Evolutionary conservation across 2,329 filamentous ascomycete genomes (phyloP).

Genomic region (Dichotomopilus funicola): DNA sequence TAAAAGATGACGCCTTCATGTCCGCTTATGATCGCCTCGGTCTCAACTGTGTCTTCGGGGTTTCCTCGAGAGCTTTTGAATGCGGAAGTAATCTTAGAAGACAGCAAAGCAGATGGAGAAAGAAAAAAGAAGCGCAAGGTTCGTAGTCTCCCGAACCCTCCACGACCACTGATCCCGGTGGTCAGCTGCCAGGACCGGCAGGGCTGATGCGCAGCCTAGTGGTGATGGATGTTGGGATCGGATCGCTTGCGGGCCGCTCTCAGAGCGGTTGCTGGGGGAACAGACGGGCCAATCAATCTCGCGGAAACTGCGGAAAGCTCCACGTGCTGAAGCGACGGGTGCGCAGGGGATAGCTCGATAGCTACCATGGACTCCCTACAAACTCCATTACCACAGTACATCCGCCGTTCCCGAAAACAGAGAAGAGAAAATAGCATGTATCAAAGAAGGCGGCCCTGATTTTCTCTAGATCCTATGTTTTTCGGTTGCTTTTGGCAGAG

Average conservation of each 20-base stretch:
- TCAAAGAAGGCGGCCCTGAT: no score
- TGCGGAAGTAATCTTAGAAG: no score
- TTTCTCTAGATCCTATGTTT: no score
- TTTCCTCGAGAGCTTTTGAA: no score
- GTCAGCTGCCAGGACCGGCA: constrained; percentile 4
- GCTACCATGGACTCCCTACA: no score
- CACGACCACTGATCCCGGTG: not conserved
- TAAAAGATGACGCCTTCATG: constrained; percentile 21
- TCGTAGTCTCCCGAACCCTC: not conserved
- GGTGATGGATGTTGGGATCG: not conserved
- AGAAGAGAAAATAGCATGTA: no score
- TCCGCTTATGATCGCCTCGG: not conserved
- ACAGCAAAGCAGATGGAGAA: no score
- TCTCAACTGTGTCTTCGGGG: no score
- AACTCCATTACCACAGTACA: no score
- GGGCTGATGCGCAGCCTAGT: not conserved
- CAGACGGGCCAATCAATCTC: not conserved
- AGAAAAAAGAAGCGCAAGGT: not conserved
- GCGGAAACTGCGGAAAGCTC: not conserved
- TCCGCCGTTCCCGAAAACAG: no score
- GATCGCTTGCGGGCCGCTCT: not conserved
- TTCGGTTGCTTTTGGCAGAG: no score
- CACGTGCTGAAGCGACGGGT: not conserved
- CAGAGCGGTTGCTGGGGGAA: constrained; percentile 6
- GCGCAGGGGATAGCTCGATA: no score